Base-by-base conservation (phyloP, 1,284 basidiomycete genomes). In the Puccinia horiana region DNA sequence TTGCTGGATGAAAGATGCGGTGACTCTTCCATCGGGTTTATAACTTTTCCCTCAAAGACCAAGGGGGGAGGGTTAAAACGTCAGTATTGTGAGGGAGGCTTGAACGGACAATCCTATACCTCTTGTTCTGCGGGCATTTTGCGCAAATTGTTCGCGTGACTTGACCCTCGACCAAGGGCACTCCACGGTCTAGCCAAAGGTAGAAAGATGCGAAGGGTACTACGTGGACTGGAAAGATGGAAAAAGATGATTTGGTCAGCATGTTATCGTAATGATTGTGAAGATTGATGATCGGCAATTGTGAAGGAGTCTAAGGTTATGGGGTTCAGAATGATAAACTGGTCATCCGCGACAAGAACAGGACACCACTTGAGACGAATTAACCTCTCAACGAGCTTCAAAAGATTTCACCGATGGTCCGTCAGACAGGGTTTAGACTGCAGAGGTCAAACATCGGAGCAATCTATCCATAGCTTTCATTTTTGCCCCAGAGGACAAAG, bases 361-460 rank as follows among this genome's bases (percentile, higher is more conserved):
- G 65, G 65, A 69, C 37, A 47, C 65, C 65, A 61, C n/a, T 14
- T 6, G 42, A 69, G 65, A 23, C 26, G 37, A 69, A 42, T 20
- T 18, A 67, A n/a, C 40, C 32, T 40, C 18, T 47, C 65, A 69
- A 44, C 37, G 5, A 69, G 65, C 42, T 69, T 26, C 5, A 35
- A 29, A 32, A 42, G 5, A 42, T 35, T 42, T 69, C 42, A 40
- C 65, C 40, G 42, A 69, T 47, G 65, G 65, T 69, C 65, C 65
- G 65, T 69, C 65, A 20, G 29, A 29, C 65, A 69, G 65, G 37
- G 35, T 69, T 69, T 35, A 69, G 37, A 18, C 65, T 69, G 65
- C 65, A 69, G 65, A 69, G 65, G 65, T 69, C 65, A 69, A 42
- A 69, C 65, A 69, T 69, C 65, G n/a, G 65, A 69, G n/a, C 16